These are phyloP conservation scores for Penicillium coffeae DNA, from an alignment of 495 filamentous ascomycete species.

Conservation along the genomic window DNA sequence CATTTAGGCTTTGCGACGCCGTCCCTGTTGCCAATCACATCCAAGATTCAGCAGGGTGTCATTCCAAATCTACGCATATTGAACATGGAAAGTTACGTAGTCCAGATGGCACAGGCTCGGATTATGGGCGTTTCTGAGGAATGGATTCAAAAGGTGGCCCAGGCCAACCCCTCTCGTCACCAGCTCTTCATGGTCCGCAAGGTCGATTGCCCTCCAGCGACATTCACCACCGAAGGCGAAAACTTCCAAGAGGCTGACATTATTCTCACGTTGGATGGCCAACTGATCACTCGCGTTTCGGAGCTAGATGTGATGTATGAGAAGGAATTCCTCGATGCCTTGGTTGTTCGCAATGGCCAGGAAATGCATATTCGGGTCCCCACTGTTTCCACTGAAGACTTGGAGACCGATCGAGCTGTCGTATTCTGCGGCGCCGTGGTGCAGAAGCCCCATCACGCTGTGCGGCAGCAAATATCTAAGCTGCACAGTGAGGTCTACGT, in stretches of 20 bases:
- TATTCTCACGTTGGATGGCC: constrained; percentile 83
- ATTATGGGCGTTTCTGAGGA: constrained; percentile 97
- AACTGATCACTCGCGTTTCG: constrained; percentile 86
- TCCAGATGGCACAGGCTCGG: constrained; percentile 95
- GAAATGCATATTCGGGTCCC: constrained; percentile 75
- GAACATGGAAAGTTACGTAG: constrained; percentile 88
- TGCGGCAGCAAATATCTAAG: constrained; percentile 93
- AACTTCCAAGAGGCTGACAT: constrained; percentile 84
- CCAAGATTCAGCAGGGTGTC: constrained; percentile 75
- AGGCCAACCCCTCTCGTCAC: constrained; percentile 83
- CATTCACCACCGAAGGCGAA: constrained; percentile 30
- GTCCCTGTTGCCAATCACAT: constrained; percentile 76
- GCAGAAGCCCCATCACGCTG: constrained; percentile 91
- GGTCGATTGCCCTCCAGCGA: constrained; percentile 65
- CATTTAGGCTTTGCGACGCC: constrained; percentile 91
- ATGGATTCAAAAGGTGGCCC: constrained; percentile 86
- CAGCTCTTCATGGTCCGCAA: constrained; percentile 99
- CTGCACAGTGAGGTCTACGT: constrained; percentile 98
- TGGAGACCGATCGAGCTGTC: constrained; percentile 87
- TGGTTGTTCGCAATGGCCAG: constrained; percentile 80
- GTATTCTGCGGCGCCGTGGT: constrained; percentile 94
- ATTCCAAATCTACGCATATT: constrained; percentile 82
- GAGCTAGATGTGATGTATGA: constrained; percentile 97
- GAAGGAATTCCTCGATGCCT: constrained; percentile 73
- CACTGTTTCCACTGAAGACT: constrained; percentile 82